These are phyloP conservation scores for Mortierella sp. DNA, from an alignment of 371 early-diverging fungal species.

Conservation along the genomic window DNA sequence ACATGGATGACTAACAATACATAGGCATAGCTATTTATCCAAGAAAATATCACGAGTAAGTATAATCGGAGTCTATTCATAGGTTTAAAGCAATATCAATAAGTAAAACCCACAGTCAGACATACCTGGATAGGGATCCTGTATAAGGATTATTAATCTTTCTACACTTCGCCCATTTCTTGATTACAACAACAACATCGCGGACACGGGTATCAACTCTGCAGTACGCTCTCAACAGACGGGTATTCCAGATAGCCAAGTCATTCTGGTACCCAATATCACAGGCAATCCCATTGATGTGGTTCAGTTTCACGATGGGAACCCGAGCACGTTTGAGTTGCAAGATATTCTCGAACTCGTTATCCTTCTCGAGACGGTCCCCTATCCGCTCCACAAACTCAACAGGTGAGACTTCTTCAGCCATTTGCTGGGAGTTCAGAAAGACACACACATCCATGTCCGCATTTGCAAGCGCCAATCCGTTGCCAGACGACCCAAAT, in stretches of 20 bases:
- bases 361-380: conserved; percentile 34
- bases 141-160: conserved; percentile 73
- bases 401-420: conserved; percentile 44
- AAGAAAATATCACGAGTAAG: not conserved
- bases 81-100: not conserved
- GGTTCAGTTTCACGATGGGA: conserved; percentile 64
- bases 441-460: conserved; percentile 60
- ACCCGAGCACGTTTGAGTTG: conserved; percentile 59
- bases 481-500: conserved; percentile 58
- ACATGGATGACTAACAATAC: conserved; percentile 85
- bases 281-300: conserved; percentile 67
- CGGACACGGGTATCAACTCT: conserved; percentile 81
- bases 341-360: conserved; percentile 47
- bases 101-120: not conserved
- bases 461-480: conserved; percentile 57
- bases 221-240: conserved; percentile 78
- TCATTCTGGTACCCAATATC: conserved; percentile 88
- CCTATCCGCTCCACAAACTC: conserved; percentile 58
- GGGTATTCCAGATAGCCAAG: conserved; percentile 81
- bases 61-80: not conserved
- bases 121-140: conserved; percentile 48
- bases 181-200: conserved; percentile 77
- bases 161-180: conserved; percentile 83
- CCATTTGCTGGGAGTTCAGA: conserved; percentile 26
- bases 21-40: conserved; percentile 55